Conservation (phyloP, 768 basidiomycete genomes). For the Podaxis carcinomalis region DNA sequence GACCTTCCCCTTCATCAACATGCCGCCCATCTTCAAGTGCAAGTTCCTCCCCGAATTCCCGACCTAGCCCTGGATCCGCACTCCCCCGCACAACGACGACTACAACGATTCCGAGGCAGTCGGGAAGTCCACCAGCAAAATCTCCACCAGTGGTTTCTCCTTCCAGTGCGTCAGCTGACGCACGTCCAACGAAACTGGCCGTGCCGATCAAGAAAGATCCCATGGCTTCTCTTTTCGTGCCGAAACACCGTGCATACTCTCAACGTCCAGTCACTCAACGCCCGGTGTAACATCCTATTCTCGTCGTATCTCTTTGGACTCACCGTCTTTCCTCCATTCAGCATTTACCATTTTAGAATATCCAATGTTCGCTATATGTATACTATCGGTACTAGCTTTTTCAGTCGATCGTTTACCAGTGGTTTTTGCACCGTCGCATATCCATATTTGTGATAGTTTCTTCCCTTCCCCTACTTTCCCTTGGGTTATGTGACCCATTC, state of each 20-base stretch:
- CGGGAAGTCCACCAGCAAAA: neutral
- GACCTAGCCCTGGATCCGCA: neutral
- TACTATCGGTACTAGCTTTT: neutral
- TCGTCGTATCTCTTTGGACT: neutral
- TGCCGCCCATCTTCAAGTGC: constrained; percentile 12
- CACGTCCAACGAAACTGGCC: constrained; percentile 32
- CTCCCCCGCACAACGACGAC: neutral
- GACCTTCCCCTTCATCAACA: constrained; percentile 6
- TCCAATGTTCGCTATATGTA: constrained; percentile 1
- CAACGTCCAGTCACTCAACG: constrained; percentile 49
- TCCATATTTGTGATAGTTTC: neutral
- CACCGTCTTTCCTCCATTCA: neutral
- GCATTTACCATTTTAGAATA: constrained; percentile 16
- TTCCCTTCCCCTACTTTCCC: neutral
- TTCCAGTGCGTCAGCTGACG: constrained; percentile 18
- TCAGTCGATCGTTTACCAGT: neutral
- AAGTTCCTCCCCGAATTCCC: neutral
- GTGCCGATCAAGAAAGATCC: constrained; percentile 55
- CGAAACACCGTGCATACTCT: constrained; percentile 65
- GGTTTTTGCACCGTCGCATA: neutral
- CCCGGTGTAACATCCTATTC: constrained; percentile 21
- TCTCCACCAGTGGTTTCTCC: constrained; percentile 11
- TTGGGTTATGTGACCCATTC: constrained; percentile 1
- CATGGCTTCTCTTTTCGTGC: constrained; percentile 63
- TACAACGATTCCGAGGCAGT: neutral